Conservation (phyloP, 208 protist genomes). For the Leishmania braziliensis region DNA sequence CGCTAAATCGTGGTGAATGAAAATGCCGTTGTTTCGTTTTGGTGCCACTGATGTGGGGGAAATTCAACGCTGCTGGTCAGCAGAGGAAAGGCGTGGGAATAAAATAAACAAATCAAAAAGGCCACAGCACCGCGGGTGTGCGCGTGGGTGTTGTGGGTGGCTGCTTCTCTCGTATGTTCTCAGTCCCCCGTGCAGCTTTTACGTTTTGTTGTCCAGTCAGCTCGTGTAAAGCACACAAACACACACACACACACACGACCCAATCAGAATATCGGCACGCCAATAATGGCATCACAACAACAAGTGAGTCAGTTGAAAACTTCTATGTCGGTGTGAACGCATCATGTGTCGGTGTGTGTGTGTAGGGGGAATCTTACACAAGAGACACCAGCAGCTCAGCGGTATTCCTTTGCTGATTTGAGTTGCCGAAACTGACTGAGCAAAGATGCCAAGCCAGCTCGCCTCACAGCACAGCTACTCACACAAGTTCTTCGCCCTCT, state of each 20-base stretch:
- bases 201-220: background rate
- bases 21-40: background rate
- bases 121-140: background rate
- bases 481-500: background rate
- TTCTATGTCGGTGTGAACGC: slow-evolving; percentile 3
- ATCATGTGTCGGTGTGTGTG: slow-evolving; percentile 13
- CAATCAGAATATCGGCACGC: background rate
- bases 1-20: background rate
- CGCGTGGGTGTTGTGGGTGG: background rate
- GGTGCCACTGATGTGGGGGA: background rate
- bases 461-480: background rate
- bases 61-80: background rate
- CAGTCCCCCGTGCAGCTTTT: background rate
- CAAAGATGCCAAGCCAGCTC: background rate
- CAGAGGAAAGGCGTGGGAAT: background rate
- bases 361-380: background rate
- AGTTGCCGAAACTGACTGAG: background rate
- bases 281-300: slow-evolving; percentile 34
- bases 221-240: background rate
- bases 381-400: background rate
- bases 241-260: background rate
- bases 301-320: slow-evolving; percentile 33
- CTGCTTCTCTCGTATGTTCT: background rate
- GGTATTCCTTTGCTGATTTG: background rate
- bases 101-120: background rate